phyloP scores from a whole-genome alignment of 495 filamentous ascomycete species.

The Aspergillus olivimuriae region DNA sequence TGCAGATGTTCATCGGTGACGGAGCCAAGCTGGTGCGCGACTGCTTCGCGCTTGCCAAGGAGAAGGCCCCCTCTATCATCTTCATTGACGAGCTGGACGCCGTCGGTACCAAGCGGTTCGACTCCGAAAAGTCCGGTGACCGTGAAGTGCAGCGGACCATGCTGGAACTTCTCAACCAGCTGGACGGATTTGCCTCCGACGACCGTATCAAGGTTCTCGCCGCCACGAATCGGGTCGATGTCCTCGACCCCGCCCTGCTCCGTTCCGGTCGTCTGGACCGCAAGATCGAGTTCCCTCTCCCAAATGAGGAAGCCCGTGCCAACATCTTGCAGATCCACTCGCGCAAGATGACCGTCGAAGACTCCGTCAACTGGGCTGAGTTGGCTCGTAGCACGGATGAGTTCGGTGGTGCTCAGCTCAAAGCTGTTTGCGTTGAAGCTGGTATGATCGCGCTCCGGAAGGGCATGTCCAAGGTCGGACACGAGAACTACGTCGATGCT shows the following conservation, averaged over 20 bases:
- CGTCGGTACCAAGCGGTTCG: constrained; percentile 96
- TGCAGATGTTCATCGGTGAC: constrained; percentile 99
- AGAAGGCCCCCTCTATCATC: constrained; percentile 97
- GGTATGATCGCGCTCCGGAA: constrained; percentile 97
- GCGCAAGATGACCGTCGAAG: constrained; percentile 95
- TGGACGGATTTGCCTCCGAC: constrained; percentile 98
- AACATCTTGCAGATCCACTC: constrained; percentile 98
- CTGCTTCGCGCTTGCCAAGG: constrained; percentile 95
- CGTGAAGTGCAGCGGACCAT: constrained; percentile 98
- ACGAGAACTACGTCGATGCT: constrained; percentile 99
- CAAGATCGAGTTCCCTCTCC: constrained; percentile 98
- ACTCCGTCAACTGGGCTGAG: constrained; percentile 92
- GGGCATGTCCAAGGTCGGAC: constrained; percentile 88
- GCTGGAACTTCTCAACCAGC: constrained; percentile 97
- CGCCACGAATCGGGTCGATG: constrained; percentile 96
- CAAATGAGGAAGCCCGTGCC: constrained; percentile 96
- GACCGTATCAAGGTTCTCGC: constrained; percentile 98
- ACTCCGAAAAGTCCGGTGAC: constrained; percentile 97
- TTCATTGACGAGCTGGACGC: constrained; percentile 99
- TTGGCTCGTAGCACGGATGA: constrained; percentile 97
- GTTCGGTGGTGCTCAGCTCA: constrained; percentile 95
- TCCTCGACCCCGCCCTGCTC: constrained; percentile 89
- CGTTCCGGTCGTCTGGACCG: constrained; percentile 92
- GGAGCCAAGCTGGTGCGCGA: constrained; percentile 97
- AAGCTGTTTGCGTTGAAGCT: constrained; percentile 97